Evolutionary conservation across 306 rosid genomes (phyloP).

Genomic region (Dalbergia oliveri): DNA sequence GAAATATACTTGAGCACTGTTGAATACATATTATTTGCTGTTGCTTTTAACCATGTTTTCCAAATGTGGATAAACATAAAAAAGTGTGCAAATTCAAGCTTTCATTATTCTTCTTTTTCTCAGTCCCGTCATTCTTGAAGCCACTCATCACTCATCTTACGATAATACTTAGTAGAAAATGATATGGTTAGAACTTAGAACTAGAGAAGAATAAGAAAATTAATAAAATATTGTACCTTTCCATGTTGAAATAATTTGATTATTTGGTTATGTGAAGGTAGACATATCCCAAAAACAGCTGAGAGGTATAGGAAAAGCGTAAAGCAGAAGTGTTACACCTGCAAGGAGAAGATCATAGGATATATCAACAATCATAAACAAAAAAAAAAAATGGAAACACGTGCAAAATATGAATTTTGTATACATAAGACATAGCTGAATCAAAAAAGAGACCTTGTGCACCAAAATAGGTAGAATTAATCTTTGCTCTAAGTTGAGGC

Average conservation of each 20-base stretch:
- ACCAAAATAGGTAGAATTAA: slow-evolving; percentile 57
- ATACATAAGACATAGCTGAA: neutral
- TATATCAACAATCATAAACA: neutral
- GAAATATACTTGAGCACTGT: too few relatives aligned
- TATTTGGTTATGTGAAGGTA: slow-evolving; percentile 58
- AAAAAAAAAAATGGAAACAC: too few relatives aligned
- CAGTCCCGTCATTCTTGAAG: too few relatives aligned
- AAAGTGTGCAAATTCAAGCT: too few relatives aligned
- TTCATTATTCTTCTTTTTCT: too few relatives aligned
- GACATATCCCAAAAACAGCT: slow-evolving; percentile 46
- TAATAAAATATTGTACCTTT: slow-evolving; percentile 39
- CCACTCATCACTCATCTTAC: too few relatives aligned
- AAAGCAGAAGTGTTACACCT: slow-evolving; percentile 62
- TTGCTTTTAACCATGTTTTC: too few relatives aligned
- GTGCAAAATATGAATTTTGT: too few relatives aligned
- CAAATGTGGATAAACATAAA: too few relatives aligned
- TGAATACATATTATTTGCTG: too few relatives aligned
- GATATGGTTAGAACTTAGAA: too few relatives aligned
- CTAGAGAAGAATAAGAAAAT: neutral
- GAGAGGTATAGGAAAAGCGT: slow-evolving; percentile 64
- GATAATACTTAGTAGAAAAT: too few relatives aligned
- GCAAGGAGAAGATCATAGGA: slow-evolving; percentile 14
- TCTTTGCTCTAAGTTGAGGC: slow-evolving; percentile 43
- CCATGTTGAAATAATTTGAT: neutral
- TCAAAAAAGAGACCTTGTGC: slow-evolving; percentile 58